Evolutionary conservation across 2,329 filamentous ascomycete genomes (phyloP).

Genomic region (Pestalotiopsis sp.): DNA sequence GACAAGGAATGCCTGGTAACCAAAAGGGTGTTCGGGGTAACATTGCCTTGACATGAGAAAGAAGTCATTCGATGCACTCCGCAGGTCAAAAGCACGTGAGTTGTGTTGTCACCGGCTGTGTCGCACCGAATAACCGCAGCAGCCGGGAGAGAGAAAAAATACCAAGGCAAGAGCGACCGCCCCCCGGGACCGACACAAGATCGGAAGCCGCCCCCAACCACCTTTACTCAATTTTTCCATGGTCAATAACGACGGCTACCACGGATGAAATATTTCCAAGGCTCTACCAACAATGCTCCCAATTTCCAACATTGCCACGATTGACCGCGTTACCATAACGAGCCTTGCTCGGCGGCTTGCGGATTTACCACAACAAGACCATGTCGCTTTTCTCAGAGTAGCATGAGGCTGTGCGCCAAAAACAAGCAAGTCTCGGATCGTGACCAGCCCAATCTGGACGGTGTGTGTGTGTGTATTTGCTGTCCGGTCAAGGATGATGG

Average conservation of each 20-base stretch:
- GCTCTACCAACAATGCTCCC: background rate
- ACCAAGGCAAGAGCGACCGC: background rate
- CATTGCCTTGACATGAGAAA: too few relatives aligned
- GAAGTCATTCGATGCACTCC: background rate
- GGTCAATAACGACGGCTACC: background rate
- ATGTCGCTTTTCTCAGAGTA: background rate
- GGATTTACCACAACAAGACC: too few relatives aligned
- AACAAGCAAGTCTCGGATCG: background rate
- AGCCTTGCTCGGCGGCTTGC: too few relatives aligned
- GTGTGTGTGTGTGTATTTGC: background rate
- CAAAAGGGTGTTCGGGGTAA: too few relatives aligned
- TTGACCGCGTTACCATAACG: too few relatives aligned
- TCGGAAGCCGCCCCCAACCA: background rate
- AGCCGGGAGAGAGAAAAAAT: background rate
- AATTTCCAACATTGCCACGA: background rate
- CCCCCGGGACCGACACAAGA: background rate
- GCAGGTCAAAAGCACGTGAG: constrained; percentile 5
- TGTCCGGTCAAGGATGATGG: background rate
- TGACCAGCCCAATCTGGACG: background rate
- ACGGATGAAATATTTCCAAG: background rate
- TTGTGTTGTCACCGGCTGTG: background rate
- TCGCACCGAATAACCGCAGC: background rate
- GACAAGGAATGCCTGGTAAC: background rate
- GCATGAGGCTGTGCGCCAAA: background rate
- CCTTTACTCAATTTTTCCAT: background rate